Evolutionary conservation across 2,329 filamentous ascomycete species (phyloP), one percentile per base, ranked within the genome.

Genomic region (Macroventuria anomochaeta): DNA sequence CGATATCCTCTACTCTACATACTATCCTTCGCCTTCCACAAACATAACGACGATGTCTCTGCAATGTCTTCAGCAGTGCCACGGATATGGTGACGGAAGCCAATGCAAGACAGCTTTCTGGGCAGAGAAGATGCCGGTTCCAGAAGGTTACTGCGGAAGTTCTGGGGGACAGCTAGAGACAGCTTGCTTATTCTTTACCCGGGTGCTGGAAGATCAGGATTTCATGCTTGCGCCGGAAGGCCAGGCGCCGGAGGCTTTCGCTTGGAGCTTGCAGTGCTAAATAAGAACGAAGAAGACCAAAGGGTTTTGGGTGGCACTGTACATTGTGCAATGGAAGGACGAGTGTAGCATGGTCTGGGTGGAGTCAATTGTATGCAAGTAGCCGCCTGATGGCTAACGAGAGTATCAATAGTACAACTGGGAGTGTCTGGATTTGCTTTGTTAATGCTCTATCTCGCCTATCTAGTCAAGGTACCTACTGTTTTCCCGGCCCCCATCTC

Each of bases 1-100:
- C 51, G 61, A 55, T n/a, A 40, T 59, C 17, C 57, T 69, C 17
- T 72, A 70, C 36, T 54, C 66, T 57, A 60, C 67, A 11, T 73
- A 73, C 63, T 77, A 76, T 55, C 64, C 69, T 15, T 59, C 68
- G 3, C 59, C 59, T 33, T 58, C 69, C 2, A 54, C 65, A 15
- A 68, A 72, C 57, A 64, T 37, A 13, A 68, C 62, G 2, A 52
- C 54, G 28, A 59, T 70, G 63, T 67, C 66, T 12, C 44, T 65
- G 46, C 68, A 74, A 44, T 77, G 75, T 55, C 63, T 72, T 3
- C 46, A 77, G 54, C 76, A 77, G 55, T 78, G 76, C 62, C 74
- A 77, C 48, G 75, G 76, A 11, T 74, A 72, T 38, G 75, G 75
- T 10, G 60, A 68, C 33, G 53, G 53, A n/a, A 59, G 57, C 8